A percentile compares a stretch with the other conserved stretches of the same genome.
These are phyloP conservation scores for Fallopia convolvulus DNA, from an alignment of 148 eudicot genomes.

Conservation along the genomic window DNA sequence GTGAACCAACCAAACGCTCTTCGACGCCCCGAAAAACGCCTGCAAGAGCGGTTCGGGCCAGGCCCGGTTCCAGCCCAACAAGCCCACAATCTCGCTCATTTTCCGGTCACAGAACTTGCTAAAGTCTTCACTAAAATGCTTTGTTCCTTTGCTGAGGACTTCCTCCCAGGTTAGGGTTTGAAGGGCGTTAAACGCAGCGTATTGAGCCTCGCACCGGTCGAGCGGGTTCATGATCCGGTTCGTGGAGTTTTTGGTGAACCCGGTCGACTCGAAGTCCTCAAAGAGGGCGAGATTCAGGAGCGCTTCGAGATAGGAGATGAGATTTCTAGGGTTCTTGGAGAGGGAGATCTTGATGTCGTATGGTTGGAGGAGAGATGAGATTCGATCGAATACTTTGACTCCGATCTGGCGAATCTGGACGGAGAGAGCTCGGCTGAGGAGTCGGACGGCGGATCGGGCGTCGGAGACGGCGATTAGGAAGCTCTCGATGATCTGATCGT, in stretches of 20 bases:
- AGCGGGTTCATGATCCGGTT: slow-evolving; percentile 61
- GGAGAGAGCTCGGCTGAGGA: slow-evolving; percentile 48
- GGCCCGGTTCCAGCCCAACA: slow-evolving; percentile 76
- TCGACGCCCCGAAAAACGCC: slow-evolving; percentile 79
- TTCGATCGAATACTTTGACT: slow-evolving; percentile 43
- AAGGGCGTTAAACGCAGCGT: slow-evolving; percentile 26
- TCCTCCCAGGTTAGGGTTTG: slow-evolving; percentile 69
- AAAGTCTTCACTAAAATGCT: slow-evolving; percentile 81
- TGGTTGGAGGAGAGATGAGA: slow-evolving; percentile 36
- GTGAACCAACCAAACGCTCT: slow-evolving; percentile 82
- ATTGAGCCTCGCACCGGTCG: slow-evolving; percentile 46
- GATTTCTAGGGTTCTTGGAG: slow-evolving; percentile 42
- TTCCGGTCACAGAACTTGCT: slow-evolving; percentile 83
- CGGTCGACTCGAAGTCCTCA: slow-evolving; percentile 62
- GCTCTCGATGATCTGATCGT: slow-evolving; percentile 46
- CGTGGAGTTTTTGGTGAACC: slow-evolving; percentile 32
- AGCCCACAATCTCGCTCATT: slow-evolving; percentile 80
- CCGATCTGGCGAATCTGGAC: slow-evolving; percentile 64
- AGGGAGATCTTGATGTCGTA: slow-evolving; percentile 57
- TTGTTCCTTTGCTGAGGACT: slow-evolving; percentile 73
- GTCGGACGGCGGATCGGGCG: slow-evolving; percentile 53
- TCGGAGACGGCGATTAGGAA: slow-evolving; percentile 62
- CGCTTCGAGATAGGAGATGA: slow-evolving; percentile 59
- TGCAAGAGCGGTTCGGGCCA: slow-evolving; percentile 94
- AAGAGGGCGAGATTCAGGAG: slow-evolving; percentile 50